Evolutionary conservation across 2,329 filamentous ascomycete genomes (phyloP), one percentile per base, ranked within the genome.

Genomic region (Atkinsonella texensis): DNA sequence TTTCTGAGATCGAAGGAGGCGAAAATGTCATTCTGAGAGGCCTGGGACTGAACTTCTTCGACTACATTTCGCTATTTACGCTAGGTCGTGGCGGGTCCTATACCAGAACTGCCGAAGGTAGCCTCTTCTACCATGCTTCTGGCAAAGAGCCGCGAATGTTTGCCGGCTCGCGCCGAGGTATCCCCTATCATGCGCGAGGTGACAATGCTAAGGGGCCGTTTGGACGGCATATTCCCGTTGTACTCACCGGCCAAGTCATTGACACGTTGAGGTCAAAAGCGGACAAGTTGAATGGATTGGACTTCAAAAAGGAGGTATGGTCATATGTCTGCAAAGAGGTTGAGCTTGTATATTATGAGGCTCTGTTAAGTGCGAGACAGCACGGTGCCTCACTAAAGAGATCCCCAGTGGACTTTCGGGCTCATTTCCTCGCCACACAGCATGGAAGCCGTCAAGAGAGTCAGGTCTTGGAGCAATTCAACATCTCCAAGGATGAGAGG

Each of bases 151-250:
- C 51, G 23, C 51, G 40, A 28, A 35, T 53, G 28, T 53, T 43
- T 40, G 48, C 48, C 10, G 51, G 51, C 23, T 53, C 51, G 17
- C 51, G 51, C n/a, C 51, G 51, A 9, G 51, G 51, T 4, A 53
- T 53, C 18, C 51, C 51, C 8, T 50, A 53, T 13, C 51, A 53
- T n/a, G 48, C 51, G 9, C 51, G 51, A 5, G 51, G 51, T 8
- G 51, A 53, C 17, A 53, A 53, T 23, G 51, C 33, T 28, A 50
- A 53, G 28, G 51, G 51, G 8, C 42, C 43, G 3, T 53, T 50
- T 10, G 51, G 51, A 7, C 47, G 47, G 0, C 51, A 53, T 18
- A 44, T 50, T n/a, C 51, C 47, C 4, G 12, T 38, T 10, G 38
- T 53, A 5, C 35, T 53, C 32, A 53, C 47, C 1, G 12, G 17